These are phyloP conservation scores for Cnidoscolus chayamansa DNA, from an alignment of 441 rosid species.

Conservation along the genomic window DNA sequence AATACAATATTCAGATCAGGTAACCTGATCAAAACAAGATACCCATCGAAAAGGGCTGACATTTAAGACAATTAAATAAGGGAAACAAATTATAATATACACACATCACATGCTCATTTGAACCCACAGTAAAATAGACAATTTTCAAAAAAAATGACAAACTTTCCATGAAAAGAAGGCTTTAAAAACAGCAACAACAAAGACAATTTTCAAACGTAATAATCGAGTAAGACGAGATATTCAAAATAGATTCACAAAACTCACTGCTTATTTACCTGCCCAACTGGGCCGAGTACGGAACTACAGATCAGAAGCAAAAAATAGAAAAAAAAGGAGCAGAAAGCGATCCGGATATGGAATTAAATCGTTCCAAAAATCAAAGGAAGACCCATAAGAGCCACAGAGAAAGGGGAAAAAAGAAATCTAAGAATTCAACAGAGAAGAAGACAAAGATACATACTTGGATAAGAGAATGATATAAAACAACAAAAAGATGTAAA, in stretches of 20 bases:
- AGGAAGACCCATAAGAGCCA: background rate
- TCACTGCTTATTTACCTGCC: background rate
- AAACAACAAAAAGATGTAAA: too few relatives aligned
- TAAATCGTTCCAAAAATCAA: constrained; percentile 8
- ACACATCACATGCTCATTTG: constrained; percentile 10
- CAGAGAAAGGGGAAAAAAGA: constrained; percentile 6
- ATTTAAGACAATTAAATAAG: too few relatives aligned
- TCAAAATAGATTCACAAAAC: background rate
- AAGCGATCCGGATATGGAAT: background rate
- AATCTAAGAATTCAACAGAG: constrained; percentile 10
- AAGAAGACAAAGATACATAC: constrained; percentile 20
- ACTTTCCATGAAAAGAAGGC: background rate
- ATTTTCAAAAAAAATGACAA: background rate
- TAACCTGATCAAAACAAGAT: background rate
- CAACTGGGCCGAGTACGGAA: background rate
- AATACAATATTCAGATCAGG: constrained; percentile 14
- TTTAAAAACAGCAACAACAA: background rate
- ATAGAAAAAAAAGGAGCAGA: background rate
- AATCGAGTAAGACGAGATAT: background rate
- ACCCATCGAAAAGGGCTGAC: background rate
- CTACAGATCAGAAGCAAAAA: constrained; percentile 2
- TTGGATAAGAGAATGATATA: background rate
- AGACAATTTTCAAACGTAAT: constrained; percentile 10
- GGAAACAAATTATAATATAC: background rate
- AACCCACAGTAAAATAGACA: background rate